These are phyloP conservation scores for Aspergillus panamensis DNA, from an alignment of 495 filamentous ascomycete species.

Conservation along the genomic window DNA sequence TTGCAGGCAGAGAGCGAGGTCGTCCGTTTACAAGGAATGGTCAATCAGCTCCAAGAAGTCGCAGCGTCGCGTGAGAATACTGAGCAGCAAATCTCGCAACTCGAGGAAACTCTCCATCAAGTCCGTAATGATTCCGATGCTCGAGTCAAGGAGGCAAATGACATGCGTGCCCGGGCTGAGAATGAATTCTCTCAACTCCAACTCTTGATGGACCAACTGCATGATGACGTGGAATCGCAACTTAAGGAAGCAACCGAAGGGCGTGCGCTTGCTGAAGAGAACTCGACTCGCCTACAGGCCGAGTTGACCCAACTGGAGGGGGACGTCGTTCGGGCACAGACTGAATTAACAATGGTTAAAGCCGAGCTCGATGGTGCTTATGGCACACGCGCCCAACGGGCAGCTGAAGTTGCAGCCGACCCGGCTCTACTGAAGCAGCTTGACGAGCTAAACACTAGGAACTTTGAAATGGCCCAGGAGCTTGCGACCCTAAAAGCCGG, in stretches of 20 bases:
- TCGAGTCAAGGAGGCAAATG: constrained; percentile 27
- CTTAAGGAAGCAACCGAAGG: constrained; percentile 29
- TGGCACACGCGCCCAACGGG: constrained; percentile 71
- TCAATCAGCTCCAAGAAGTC: constrained; percentile 25
- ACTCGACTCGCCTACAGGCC: constrained; percentile 50
- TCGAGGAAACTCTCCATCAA: constrained; percentile 40
- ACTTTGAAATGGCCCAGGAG: constrained; percentile 57
- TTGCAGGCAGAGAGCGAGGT: too few species aligned
- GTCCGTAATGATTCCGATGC: constrained; percentile 35
- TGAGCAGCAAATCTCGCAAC: constrained; percentile 32
- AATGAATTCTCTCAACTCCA: constrained; percentile 20
- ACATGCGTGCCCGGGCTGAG: constrained; percentile 17
- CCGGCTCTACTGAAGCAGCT: constrained; percentile 65
- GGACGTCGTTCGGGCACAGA: constrained; percentile 81
- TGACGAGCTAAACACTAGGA: constrained; percentile 57
- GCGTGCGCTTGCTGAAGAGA: constrained; percentile 38
- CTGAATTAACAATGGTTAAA: constrained; percentile 85
- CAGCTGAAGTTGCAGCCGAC: constrained; percentile 67
- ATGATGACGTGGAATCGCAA: constrained; percentile 25
- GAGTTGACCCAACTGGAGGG: constrained; percentile 74
- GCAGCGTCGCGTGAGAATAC: constrained; percentile 30
- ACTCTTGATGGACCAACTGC: constrained; percentile 22
- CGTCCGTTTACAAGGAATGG: constrained; percentile 23
- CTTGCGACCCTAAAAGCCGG: constrained; percentile 51
- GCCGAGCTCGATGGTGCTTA: constrained; percentile 96